These are phyloP conservation scores for Thraustochytrium sp. DNA, from an alignment of 352 stramenopile species.

Conservation along the genomic window DNA sequence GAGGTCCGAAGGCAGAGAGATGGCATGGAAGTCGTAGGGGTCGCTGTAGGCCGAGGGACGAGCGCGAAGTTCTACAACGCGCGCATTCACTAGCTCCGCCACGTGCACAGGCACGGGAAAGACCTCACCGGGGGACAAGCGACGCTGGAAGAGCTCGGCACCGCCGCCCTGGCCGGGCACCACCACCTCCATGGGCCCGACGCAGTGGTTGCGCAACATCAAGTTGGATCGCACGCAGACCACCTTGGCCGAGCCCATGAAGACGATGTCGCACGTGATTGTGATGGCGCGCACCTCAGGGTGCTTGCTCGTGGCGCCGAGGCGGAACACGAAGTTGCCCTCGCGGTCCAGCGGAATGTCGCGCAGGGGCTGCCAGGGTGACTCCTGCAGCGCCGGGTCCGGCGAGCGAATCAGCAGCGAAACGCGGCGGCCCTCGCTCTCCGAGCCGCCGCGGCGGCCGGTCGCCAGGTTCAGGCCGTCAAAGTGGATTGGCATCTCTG, in stretches of 20 bases:
- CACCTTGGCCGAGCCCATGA: constrained; percentile 2
- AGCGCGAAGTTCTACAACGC: neutral
- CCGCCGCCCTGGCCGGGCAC: neutral
- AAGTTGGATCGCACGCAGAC: constrained; percentile 18
- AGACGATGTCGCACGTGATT: neutral
- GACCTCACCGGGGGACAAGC: neutral
- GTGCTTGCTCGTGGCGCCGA: neutral
- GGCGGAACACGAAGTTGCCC: neutral
- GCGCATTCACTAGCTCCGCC: neutral
- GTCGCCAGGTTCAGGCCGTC: neutral
- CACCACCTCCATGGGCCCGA: constrained; percentile 13
- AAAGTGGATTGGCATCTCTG: neutral
- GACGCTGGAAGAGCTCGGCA: neutral
- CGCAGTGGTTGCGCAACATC: neutral
- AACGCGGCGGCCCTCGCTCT: neutral
- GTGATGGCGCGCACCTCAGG: neutral
- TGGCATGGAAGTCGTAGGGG: neutral
- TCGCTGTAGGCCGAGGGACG: neutral
- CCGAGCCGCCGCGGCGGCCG: neutral
- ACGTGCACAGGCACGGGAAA: constrained; percentile 15
- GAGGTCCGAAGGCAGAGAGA: neutral
- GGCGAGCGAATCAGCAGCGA: neutral
- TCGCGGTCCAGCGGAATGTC: constrained; percentile 4
- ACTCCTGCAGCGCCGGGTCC: neutral
- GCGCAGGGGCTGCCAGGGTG: neutral